phyloP scores from a whole-genome alignment of 1,284 basidiomycete genomes.

The Sphagnurus paluster region DNA sequence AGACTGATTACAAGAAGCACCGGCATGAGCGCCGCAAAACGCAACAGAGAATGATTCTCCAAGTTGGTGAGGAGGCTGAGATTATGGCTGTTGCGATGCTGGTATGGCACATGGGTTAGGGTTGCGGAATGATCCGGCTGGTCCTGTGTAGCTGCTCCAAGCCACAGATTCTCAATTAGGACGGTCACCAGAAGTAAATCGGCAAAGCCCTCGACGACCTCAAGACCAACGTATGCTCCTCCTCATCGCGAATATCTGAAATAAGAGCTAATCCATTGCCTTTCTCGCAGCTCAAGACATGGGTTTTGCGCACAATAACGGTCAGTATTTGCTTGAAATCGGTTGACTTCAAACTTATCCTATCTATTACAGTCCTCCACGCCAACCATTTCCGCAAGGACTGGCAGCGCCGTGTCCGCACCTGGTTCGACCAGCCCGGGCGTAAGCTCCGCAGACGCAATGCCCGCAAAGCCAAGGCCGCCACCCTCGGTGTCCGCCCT shows the following conservation, averaged over 20 bases:
- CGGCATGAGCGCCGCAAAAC: conserved; percentile 2
- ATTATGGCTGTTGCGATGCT: conserved; percentile 9
- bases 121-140: conserved; percentile 32
- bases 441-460: conserved; percentile 96
- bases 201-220: conserved; percentile 39
- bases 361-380: conserved; percentile 73
- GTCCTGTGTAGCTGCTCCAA: conserved; percentile 36
- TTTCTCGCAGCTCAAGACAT: conserved; percentile 46
- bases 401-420: conserved; percentile 93
- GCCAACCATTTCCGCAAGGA: conserved; percentile 99
- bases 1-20: conserved; percentile 5
- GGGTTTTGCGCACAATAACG: conserved; percentile 85
- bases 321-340: conserved; percentile 35
- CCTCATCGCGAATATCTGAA: conserved; percentile 9
- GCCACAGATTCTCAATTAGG: conserved; percentile 33
- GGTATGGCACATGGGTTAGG: conserved; percentile 26
- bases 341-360: background rate
- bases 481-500: conserved; percentile 90
- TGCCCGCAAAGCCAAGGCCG: conserved; percentile 91
- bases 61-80: background rate
- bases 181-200: conserved; percentile 25
- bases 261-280: conserved; percentile 4
- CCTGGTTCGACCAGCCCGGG: conserved; percentile 99
- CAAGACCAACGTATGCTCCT: conserved; percentile 41
- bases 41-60: background rate